Evolutionary conservation across 192 early-diverging fungal genomes (phyloP), one percentile per base, ranked within the genome.

Genomic region (Backusella australiensis): DNA sequence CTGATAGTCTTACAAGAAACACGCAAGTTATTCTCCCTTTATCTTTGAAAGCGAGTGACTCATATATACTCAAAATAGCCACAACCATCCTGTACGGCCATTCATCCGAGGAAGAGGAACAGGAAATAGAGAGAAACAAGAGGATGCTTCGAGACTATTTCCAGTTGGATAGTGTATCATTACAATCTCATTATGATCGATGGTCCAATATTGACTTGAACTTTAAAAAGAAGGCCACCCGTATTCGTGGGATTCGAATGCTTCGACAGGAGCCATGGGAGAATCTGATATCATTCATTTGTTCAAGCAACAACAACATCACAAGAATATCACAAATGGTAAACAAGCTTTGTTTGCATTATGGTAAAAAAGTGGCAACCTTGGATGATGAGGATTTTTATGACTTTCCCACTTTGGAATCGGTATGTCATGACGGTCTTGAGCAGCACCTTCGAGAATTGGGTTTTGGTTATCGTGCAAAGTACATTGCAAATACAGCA

Each of bases 381-480:
- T 35, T 81, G n/a, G 74, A 81, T 67, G 83, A 38, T 5, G 34
- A 46, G 73, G 79, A 76, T 17, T 94, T 87, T 72, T 89, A 91
- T 75, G 86, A 85, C 11, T 97, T 97, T 75, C 96, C 96, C 1
- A 81, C 82, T 0, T 56, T 96, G 0, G 69, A 83, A 0, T 74
- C 74, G 2, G 75, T 98, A 32, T 83, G 85, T 21, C 53, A 77
- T 26, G 84, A 86, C 15, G 84, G 85, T 26, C 81, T 95, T 1
- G 96, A 96, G 73, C 73, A 76, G 11, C 81, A 85, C 41, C 78
- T 99, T 53, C 83, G 92, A 15, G 75, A 81, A 41, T 81, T 97
- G 6, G 96, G 96, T 6, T 99, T 98, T 78, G 98, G 98, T 4
- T 99, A 99, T 78, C 86, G 98, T 8, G 98, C 96, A 69, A 95